phyloP scores from a whole-genome alignment of 2,329 filamentous ascomycete genomes.

The Neofusicoccum sp. region DNA sequence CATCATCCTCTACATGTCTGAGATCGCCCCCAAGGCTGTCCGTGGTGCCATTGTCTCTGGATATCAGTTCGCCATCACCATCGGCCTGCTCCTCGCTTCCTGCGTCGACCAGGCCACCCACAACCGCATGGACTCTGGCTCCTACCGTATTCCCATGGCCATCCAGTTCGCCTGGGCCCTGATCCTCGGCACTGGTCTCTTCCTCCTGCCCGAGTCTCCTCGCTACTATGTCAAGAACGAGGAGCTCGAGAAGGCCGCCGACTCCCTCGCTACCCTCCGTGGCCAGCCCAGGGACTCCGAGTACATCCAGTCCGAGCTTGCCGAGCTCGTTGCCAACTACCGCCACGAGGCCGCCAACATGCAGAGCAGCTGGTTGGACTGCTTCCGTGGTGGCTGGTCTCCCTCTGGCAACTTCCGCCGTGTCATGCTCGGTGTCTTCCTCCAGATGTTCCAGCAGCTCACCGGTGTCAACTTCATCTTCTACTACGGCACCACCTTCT shows the following conservation, averaged over 20 bases:
- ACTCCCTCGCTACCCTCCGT: constrained; percentile 65
- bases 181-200: constrained; percentile 68
- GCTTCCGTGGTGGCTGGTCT: constrained; percentile 57
- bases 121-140: constrained; percentile 57
- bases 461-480: constrained; percentile 87
- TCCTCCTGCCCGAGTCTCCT: constrained; percentile 80
- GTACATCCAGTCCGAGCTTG: constrained; percentile 74
- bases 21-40: constrained; percentile 66
- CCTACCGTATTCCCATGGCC: constrained; percentile 72
- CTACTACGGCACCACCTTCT: constrained; percentile 72
- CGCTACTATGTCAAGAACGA: constrained; percentile 83
- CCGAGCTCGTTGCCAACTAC: constrained; percentile 85
- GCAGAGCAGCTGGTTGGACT: constrained; percentile 65
- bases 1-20: constrained; percentile 73
- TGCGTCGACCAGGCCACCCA: constrained; percentile 72
- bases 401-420: constrained; percentile 52
- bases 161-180: constrained; percentile 80
- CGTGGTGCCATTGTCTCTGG: constrained; percentile 62
- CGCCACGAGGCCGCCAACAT: constrained; percentile 34
- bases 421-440: constrained; percentile 46
- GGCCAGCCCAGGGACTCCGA: constrained; percentile 71
- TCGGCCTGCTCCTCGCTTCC: constrained; percentile 73
- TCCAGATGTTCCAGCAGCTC: constrained; percentile 57
- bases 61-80: constrained; percentile 81
- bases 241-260: constrained; percentile 62